Percentiles rank a stretch among this genome's conserved stretches.
Conservation (phyloP, 495 filamentous ascomycete genomes). For the Halenospora varia region DNA sequence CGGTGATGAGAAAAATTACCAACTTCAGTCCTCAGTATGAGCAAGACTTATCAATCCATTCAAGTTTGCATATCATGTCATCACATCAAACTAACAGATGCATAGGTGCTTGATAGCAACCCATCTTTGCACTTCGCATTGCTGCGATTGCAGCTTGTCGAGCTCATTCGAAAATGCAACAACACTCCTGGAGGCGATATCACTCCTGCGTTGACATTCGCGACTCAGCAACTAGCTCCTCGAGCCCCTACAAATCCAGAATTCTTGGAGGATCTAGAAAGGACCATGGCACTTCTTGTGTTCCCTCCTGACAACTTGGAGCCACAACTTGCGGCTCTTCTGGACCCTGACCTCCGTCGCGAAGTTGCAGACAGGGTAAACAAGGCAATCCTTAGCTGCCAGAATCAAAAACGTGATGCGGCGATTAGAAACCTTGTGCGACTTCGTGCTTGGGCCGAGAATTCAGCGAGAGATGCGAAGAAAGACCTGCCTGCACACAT, state of each 20-base stretch:
- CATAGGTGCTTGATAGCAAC: slow-evolving; percentile 82
- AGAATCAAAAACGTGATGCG: slow-evolving; percentile 70
- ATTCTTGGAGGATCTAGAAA: slow-evolving; percentile 85
- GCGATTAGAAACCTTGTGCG: slow-evolving; percentile 74
- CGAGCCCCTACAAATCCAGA: slow-evolving; percentile 75
- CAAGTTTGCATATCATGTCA: too few species aligned
- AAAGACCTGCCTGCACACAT: slow-evolving; percentile 70
- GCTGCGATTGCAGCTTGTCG: slow-evolving; percentile 85
- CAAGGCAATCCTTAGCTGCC: slow-evolving; percentile 71
- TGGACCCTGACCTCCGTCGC: slow-evolving; percentile 77
- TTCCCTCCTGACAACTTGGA: slow-evolving; percentile 74
- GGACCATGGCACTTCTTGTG: slow-evolving; percentile 87
- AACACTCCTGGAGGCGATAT: slow-evolving; percentile 66
- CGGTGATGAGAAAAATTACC: slow-evolving; percentile 89
- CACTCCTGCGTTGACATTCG: slow-evolving; percentile 78
- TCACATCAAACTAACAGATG: slow-evolving; percentile 26
- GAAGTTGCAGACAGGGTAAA: slow-evolving; percentile 82
- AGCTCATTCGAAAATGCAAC: slow-evolving; percentile 79
- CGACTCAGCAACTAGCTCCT: slow-evolving; percentile 79
- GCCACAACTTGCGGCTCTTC: slow-evolving; percentile 67
- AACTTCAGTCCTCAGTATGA: slow-evolving; percentile 97
- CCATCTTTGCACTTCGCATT: slow-evolving; percentile 85
- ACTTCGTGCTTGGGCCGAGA: slow-evolving; percentile 82
- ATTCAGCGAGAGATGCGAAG: slow-evolving; percentile 66
- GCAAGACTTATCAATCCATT: slow-evolving; percentile 34